These are phyloP conservation scores for Microsporum audouinii DNA, from an alignment of 2,329 filamentous ascomycete species.

Conservation along the genomic window DNA sequence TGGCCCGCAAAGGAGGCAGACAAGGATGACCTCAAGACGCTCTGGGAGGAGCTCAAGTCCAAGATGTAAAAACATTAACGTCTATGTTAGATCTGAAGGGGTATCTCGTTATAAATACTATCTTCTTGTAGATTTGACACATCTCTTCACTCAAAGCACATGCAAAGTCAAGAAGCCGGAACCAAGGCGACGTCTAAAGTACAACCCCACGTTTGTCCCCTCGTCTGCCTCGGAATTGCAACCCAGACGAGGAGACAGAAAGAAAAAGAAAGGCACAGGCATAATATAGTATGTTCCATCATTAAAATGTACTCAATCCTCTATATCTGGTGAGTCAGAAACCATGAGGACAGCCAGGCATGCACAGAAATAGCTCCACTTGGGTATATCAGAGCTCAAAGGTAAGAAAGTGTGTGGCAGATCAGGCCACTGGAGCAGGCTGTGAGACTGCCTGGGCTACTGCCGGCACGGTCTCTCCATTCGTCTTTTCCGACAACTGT, in stretches of 20 bases:
- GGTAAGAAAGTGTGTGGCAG: neutral
- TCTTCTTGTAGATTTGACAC: neutral
- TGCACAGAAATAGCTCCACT: neutral
- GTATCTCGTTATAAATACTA: neutral
- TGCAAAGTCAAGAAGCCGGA: neutral
- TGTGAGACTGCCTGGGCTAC: neutral
- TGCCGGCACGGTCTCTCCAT: conserved; percentile 8
- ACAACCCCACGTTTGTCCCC: neutral
- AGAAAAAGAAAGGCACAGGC: neutral
- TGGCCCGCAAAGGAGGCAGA: conserved; percentile 70
- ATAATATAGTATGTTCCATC: neutral
- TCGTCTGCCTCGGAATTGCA: neutral
- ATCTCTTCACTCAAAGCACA: neutral
- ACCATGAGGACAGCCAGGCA: neutral
- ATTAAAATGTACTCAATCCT: neutral
- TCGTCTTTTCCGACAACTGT: conserved; percentile 6
- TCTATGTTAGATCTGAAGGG: neutral
- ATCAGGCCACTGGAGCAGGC: neutral
- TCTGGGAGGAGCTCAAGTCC: conserved; percentile 72
- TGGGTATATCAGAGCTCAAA: neutral
- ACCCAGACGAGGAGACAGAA: neutral
- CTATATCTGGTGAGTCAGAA: neutral
- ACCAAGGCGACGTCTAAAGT: neutral
- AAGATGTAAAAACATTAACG: conserved; percentile 55
- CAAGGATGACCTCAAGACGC: conserved; percentile 70